Conservation (phyloP, 73 alveolate species). For the Tetrahymena borealis region DNA sequence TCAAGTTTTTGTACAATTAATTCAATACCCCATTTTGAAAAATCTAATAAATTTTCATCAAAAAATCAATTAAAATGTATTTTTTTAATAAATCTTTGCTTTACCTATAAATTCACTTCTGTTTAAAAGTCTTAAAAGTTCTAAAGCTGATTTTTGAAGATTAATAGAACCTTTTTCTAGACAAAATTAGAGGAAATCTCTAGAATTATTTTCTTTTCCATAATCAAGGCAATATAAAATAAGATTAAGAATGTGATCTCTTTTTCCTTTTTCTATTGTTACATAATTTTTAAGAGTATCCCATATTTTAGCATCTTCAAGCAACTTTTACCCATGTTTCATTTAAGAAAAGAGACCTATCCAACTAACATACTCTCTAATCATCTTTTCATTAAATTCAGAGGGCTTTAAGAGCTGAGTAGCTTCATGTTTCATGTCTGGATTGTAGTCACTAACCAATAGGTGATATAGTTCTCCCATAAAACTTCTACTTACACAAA, state of each 20-base stretch:
- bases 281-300: slow-evolving; percentile 4
- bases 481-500: background rate
- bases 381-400: slow-evolving; percentile 21
- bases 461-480: background rate
- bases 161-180: slow-evolving; percentile 21
- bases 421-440: slow-evolving; percentile 14
- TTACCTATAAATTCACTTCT: slow-evolving; percentile 25
- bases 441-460: background rate
- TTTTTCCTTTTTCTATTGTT: slow-evolving; percentile 3
- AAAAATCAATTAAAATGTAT: background rate
- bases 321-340: slow-evolving; percentile 16
- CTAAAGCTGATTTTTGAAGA: slow-evolving; percentile 9
- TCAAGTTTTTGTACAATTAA: background rate
- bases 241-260: slow-evolving; percentile 29
- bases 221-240: slow-evolving; percentile 28
- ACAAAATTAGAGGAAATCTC: slow-evolving; percentile 14
- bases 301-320: slow-evolving; percentile 17
- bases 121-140: slow-evolving; percentile 24
- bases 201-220: slow-evolving; percentile 14
- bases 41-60: background rate
- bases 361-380: slow-evolving; percentile 41
- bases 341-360: slow-evolving; percentile 23
- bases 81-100: background rate
- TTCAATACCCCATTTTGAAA: background rate
- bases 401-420: slow-evolving; percentile 1